Evolutionary conservation across 2,329 filamentous ascomycete genomes (phyloP).

Genomic region (Colletotrichum australisinense): DNA sequence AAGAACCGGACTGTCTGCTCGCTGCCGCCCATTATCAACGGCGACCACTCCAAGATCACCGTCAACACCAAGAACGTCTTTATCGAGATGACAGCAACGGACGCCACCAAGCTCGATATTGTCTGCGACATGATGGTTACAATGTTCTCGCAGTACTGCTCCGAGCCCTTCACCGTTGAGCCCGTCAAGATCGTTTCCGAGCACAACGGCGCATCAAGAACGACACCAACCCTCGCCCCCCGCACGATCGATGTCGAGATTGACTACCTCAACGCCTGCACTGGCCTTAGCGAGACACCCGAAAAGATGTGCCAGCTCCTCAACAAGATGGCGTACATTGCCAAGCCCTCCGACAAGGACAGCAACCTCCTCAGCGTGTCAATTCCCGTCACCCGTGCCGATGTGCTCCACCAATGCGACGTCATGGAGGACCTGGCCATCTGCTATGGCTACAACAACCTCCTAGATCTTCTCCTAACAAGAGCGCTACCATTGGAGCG

Average conservation of each 20-base stretch:
- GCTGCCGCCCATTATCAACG: slow-evolving; percentile 97
- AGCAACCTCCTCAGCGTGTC: slow-evolving; percentile 81
- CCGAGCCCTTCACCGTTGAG: slow-evolving; percentile 91
- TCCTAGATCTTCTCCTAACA: slow-evolving; percentile 90
- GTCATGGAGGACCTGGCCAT: slow-evolving; percentile 99
- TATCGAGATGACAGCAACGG: slow-evolving; percentile 96
- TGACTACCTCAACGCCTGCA: slow-evolving; percentile 94
- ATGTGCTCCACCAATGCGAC: slow-evolving; percentile 95
- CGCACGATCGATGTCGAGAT: slow-evolving; percentile 85
- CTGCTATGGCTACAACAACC: slow-evolving; percentile 96
- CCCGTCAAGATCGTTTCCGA: slow-evolving; percentile 92
- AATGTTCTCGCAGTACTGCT: slow-evolving; percentile 96
- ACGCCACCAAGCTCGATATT: slow-evolving; percentile 95
- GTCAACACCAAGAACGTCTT: slow-evolving; percentile 92
- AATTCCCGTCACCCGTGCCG: slow-evolving; percentile 89
- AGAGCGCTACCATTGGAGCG: slow-evolving; percentile 86
- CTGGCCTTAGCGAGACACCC: slow-evolving; percentile 81
- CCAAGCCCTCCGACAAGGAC: slow-evolving; percentile 77
- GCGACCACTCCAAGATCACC: slow-evolving; percentile 96
- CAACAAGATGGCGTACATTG: slow-evolving; percentile 89
- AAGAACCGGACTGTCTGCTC: slow-evolving; percentile 89
- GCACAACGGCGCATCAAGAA: slow-evolving; percentile 86
- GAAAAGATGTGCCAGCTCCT: slow-evolving; percentile 83
- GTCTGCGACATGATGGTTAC: slow-evolving; percentile 95
- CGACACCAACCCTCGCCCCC: slow-evolving; percentile 84